Percentiles rank a stretch among this genome's conserved stretches.
phyloP scores from a whole-genome alignment of 768 basidiomycete genomes.

The Calocera viscosa region DNA sequence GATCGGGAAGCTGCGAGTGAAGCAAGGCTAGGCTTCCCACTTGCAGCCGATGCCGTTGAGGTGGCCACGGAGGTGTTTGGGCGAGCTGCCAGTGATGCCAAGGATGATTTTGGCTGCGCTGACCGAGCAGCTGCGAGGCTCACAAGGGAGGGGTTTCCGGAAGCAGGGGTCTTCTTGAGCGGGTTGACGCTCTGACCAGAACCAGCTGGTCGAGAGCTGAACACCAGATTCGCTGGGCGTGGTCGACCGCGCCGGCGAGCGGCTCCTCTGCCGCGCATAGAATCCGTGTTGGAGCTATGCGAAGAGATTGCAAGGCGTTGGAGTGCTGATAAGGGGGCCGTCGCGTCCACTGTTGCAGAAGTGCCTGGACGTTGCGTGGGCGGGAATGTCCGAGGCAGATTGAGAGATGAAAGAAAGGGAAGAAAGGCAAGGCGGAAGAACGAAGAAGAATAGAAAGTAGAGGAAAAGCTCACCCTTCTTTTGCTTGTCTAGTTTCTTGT shows the following conservation, averaged over 20 bases:
- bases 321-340: not conserved
- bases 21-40: conserved; percentile 37
- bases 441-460: conserved; percentile 10
- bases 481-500: conserved; percentile 49
- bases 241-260: not conserved
- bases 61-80: not conserved
- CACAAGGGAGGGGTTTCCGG: not conserved
- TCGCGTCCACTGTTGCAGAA: not conserved
- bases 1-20: conserved; percentile 18
- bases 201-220: conserved; percentile 29
- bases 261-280: not conserved
- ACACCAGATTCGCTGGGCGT: conserved; percentile 29
- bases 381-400: conserved; percentile 12
- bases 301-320: not conserved
- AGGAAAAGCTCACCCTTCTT: conserved; percentile 65
- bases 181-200: no score
- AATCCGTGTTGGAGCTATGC: not conserved
- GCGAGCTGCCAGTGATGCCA: conserved; percentile 15
- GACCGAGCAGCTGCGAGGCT: conserved; percentile 17
- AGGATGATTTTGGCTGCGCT: conserved; percentile 13
- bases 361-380: conserved; percentile 10
- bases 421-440: conserved; percentile 26
- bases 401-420: conserved; percentile 9
- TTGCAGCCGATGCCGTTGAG: conserved; percentile 21
- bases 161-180: conserved; percentile 10